phyloP scores from a whole-genome alignment of 106 monocot species.

The Apostasia shenzhenica region DNA sequence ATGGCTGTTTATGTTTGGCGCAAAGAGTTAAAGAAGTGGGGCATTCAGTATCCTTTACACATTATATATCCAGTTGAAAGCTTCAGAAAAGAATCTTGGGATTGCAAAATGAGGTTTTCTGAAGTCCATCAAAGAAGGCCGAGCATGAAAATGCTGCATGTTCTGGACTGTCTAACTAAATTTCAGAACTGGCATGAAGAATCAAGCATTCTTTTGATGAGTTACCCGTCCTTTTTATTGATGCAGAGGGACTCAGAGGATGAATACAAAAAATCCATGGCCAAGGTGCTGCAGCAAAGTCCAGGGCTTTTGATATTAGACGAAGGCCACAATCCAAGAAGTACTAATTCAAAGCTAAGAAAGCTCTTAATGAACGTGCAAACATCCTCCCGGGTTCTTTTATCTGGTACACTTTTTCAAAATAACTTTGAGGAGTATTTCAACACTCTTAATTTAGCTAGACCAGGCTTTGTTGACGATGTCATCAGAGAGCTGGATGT shows the following conservation, averaged over 20 bases:
- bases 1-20: conserved; percentile 47
- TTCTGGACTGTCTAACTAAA: conserved; percentile 47
- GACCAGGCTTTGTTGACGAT: conserved; percentile 51
- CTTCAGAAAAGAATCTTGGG: conserved; percentile 13
- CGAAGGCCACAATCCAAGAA: conserved; percentile 77
- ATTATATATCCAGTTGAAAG: conserved; percentile 26
- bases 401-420: conserved; percentile 68
- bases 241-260: conserved; percentile 22
- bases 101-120: conserved; percentile 2
- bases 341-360: conserved; percentile 49
- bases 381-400: conserved; percentile 48
- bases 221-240: conserved; percentile 45
- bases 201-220: conserved; percentile 58
- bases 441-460: conserved; percentile 60
- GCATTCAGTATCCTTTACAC: conserved; percentile 38
- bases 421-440: conserved; percentile 83
- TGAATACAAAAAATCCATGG: conserved; percentile 29
- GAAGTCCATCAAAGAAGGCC: conserved; percentile 8
- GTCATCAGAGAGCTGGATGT: conserved; percentile 24
- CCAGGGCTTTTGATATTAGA: conserved; percentile 65
- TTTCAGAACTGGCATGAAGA: conserved; percentile 52
- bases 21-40: conserved; percentile 69
- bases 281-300: conserved; percentile 28
- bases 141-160: conserved; percentile 22
- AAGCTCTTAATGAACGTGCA: conserved; percentile 56